Evolutionary conservation across 2,329 filamentous ascomycete species (phyloP).

Genomic region (Bipolaris zeicola): DNA sequence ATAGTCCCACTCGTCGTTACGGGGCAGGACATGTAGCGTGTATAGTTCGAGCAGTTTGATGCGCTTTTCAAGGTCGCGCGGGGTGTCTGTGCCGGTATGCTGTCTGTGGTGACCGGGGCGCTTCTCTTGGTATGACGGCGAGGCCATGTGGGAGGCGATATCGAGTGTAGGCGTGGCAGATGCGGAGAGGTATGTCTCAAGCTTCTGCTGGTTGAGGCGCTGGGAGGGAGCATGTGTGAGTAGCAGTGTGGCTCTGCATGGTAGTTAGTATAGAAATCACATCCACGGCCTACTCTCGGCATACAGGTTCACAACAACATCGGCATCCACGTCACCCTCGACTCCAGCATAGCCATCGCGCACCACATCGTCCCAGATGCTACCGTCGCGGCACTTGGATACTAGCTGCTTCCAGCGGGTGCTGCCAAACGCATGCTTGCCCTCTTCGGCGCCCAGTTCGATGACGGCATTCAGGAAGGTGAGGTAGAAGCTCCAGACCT

Average conservation of each 20-base stretch:
- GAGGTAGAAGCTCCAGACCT: conserved; percentile 96
- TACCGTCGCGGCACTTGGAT: conserved; percentile 82
- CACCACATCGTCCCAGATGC: conserved; percentile 94
- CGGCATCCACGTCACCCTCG: conserved; percentile 90
- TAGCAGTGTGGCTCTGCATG: conserved; percentile 77
- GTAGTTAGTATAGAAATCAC: conserved; percentile 4
- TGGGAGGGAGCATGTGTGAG: conserved; percentile 89
- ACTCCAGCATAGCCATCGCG: conserved; percentile 83
- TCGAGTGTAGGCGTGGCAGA: conserved; percentile 75
- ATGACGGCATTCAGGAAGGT: conserved; percentile 90
- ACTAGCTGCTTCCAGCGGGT: conserved; percentile 84
- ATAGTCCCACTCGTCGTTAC: conserved; percentile 96
- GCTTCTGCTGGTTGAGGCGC: conserved; percentile 78
- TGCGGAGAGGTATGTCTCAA: conserved; percentile 87
- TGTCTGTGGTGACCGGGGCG: conserved; percentile 37
- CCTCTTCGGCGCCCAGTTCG: conserved; percentile 87
- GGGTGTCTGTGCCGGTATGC: conserved; percentile 74
- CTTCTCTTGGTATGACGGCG: conserved; percentile 43
- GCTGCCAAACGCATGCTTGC: conserved; percentile 83
- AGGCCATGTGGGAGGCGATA: conserved; percentile 67
- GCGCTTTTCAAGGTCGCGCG: conserved; percentile 79
- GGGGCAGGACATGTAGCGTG: conserved; percentile 89
- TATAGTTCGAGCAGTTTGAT: conserved; percentile 95
- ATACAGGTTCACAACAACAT: conserved; percentile 89
- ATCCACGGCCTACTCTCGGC: conserved; percentile 32